Conservation (phyloP, 2,329 filamentous ascomycete genomes). For the Sodiomyces alkalinus region DNA sequence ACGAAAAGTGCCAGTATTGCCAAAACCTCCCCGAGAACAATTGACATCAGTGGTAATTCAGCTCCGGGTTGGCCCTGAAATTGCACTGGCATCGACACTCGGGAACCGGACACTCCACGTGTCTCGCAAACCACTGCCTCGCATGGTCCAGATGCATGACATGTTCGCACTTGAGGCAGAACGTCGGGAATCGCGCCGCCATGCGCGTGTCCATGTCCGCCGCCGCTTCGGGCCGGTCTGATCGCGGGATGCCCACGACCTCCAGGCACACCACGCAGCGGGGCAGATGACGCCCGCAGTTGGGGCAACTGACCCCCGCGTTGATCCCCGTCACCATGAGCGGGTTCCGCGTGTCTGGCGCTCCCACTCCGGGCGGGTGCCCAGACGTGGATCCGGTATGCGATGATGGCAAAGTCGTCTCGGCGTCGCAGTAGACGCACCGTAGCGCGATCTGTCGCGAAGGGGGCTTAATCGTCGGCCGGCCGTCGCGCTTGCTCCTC, state of each 20-base stretch:
- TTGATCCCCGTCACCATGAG: slow-evolving; percentile 41
- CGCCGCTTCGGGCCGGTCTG: slow-evolving; percentile 38
- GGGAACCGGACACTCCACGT: slow-evolving; percentile 52
- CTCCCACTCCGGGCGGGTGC: slow-evolving; percentile 5
- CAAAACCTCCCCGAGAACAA: too few species aligned
- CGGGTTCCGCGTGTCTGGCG: slow-evolving; percentile 30
- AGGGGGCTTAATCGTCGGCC: slow-evolving; percentile 46
- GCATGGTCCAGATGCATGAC: slow-evolving; percentile 54
- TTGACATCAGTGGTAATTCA: slow-evolving; percentile 36
- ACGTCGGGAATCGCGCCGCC: slow-evolving; percentile 48
- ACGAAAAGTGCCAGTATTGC: too few species aligned
- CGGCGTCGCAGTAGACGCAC: slow-evolving; percentile 60
- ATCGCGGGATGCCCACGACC: slow-evolving; percentile 48
- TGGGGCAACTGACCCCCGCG: slow-evolving; percentile 48
- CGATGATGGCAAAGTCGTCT: slow-evolving; percentile 22
- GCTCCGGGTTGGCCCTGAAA: slow-evolving; percentile 42
- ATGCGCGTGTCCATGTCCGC: slow-evolving; percentile 28
- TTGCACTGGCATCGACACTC: slow-evolving; percentile 54
- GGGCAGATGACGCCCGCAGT: slow-evolving; percentile 50
- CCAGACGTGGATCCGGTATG: slow-evolving; percentile 5
- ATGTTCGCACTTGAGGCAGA: slow-evolving; percentile 54
- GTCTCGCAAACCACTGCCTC: slow-evolving; percentile 48
- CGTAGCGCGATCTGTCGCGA: slow-evolving; percentile 58
- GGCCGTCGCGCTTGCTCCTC: slow-evolving; percentile 48
- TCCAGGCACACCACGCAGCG: slow-evolving; percentile 54